A percentile compares a stretch with the other conserved stretches of the same genome.
phyloP scores from a whole-genome alignment of 371 early-diverging fungal species.

The Apophysomyces trapeziformis region DNA sequence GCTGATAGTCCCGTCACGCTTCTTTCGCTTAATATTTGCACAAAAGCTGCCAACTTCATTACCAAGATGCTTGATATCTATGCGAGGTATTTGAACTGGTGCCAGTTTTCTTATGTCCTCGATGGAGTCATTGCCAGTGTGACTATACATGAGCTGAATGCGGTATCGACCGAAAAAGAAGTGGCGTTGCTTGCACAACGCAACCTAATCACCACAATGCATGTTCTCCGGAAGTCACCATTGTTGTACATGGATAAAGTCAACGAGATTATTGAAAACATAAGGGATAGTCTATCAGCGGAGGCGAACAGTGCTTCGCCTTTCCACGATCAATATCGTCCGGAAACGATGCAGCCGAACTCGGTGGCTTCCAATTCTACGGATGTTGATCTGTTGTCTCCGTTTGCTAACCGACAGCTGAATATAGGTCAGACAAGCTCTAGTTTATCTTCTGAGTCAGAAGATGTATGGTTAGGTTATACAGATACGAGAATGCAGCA shows the following conservation, averaged over 20 bases:
- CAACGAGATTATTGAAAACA: conserved; percentile 43
- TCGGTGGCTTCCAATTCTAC: no score
- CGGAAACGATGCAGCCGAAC: no score
- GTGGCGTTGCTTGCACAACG: conserved; percentile 43
- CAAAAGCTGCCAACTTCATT: conserved; percentile 38
- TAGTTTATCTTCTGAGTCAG: no score
- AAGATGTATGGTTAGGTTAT: no score
- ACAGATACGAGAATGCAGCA: no score
- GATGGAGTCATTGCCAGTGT: conserved; percentile 54
- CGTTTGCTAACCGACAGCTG: no score
- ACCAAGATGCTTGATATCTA: conserved; percentile 49
- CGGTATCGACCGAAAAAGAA: conserved; percentile 42
- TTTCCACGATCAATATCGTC: conserved; percentile 26
- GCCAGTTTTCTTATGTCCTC: conserved; percentile 50
- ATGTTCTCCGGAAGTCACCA: conserved; percentile 47
- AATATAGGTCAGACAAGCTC: no score
- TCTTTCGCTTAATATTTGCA: conserved; percentile 37
- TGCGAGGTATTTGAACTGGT: conserved; percentile 38
- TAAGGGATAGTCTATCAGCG: conserved; percentile 29
- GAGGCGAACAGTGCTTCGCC: conserved; percentile 38
- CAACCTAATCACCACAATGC: conserved; percentile 45
- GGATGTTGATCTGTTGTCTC: no score
- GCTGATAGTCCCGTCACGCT: conserved; percentile 34
- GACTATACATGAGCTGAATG: conserved; percentile 51
- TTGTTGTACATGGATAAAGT: conserved; percentile 56